These are phyloP conservation scores for Flaveria linearis DNA, from an alignment of 129 eudicot genomes.

Conservation along the genomic window DNA sequence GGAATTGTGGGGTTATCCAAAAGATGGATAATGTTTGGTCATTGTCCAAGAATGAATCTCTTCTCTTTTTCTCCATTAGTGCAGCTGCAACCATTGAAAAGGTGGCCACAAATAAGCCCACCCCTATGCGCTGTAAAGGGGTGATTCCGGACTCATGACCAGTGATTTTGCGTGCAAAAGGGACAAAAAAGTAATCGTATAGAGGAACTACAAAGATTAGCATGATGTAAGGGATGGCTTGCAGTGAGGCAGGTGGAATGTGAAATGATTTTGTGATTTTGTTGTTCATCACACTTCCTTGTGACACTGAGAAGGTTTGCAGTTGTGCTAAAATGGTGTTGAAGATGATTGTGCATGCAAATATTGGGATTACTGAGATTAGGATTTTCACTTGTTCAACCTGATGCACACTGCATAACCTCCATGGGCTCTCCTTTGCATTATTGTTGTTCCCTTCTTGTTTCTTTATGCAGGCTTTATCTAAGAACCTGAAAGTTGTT, in stretches of 20 bases:
- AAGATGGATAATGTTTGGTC: slow-evolving; percentile 54
- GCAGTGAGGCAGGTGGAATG: slow-evolving; percentile 96
- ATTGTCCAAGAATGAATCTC: slow-evolving; percentile 38
- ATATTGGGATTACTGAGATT: slow-evolving; percentile 76
- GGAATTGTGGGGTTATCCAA: slow-evolving; percentile 88
- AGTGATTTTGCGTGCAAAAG: slow-evolving; percentile 67
- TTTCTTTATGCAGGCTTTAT: slow-evolving; percentile 78
- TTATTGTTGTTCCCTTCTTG: slow-evolving; percentile 41
- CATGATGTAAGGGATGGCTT: slow-evolving; percentile 88
- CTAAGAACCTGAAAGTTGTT: slow-evolving; percentile 70
- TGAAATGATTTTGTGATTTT: slow-evolving; percentile 61
- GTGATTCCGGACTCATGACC: slow-evolving; percentile 73
- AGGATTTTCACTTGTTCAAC: slow-evolving; percentile 84
- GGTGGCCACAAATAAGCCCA: slow-evolving; percentile 69
- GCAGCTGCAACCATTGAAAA: slow-evolving; percentile 95
- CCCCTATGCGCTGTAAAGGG: slow-evolving; percentile 78
- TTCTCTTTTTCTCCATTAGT: slow-evolving; percentile 65
- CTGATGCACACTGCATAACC: slow-evolving; percentile 63
- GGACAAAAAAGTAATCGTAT: slow-evolving; percentile 71
- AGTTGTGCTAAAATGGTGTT: slow-evolving; percentile 92
- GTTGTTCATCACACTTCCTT: slow-evolving; percentile 88
- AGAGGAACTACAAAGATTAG: slow-evolving; percentile 81
- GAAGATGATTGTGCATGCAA: slow-evolving; percentile 83
- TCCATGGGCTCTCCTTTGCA: slow-evolving; percentile 65
- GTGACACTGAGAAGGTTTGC: slow-evolving; percentile 97